These are phyloP conservation scores for Epichloe typhina DNA, from an alignment of 2,329 filamentous ascomycete genomes.

Conservation along the genomic window DNA sequence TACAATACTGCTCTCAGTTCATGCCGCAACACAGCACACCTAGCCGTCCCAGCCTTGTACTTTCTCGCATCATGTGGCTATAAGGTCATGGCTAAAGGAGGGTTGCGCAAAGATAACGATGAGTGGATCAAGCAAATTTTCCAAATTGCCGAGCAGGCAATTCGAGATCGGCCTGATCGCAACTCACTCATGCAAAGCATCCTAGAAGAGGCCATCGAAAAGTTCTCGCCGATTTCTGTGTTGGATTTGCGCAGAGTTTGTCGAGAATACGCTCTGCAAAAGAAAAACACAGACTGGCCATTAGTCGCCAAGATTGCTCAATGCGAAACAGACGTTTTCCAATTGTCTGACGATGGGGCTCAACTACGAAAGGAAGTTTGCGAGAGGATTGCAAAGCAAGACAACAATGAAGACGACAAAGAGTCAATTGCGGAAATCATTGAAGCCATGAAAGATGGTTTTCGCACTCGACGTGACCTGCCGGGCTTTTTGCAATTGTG, in stretches of 20 bases:
- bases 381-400: conserved; percentile 16
- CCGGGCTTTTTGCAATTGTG: conserved; percentile 33
- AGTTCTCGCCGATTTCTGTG: conserved; percentile 23
- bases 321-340: conserved; percentile 36
- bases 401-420: conserved; percentile 9
- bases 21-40: conserved; percentile 20
- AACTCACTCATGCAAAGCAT: conserved; percentile 18
- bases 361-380: conserved; percentile 28
- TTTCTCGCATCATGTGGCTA: conserved; percentile 23
- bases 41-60: conserved; percentile 32
- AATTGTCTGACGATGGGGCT: conserved; percentile 25
- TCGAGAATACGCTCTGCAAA: conserved; percentile 25
- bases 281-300: conserved; percentile 26
- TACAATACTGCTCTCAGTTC: conserved; percentile 28
- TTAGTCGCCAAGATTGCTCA: conserved; percentile 27
- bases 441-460: conserved; percentile 29
- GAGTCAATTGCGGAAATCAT: conserved; percentile 23
- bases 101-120: conserved; percentile 20
- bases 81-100: conserved; percentile 12
- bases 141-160: conserved; percentile 16
- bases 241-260: conserved; percentile 30
- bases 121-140: conserved; percentile 27
- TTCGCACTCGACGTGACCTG: conserved; percentile 29
- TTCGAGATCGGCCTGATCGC: conserved; percentile 13
- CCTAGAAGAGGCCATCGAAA: conserved; percentile 16